phyloP scores from a whole-genome alignment of 1,139 yeast species.

The Meyerozyma elateridarum region DNA sequence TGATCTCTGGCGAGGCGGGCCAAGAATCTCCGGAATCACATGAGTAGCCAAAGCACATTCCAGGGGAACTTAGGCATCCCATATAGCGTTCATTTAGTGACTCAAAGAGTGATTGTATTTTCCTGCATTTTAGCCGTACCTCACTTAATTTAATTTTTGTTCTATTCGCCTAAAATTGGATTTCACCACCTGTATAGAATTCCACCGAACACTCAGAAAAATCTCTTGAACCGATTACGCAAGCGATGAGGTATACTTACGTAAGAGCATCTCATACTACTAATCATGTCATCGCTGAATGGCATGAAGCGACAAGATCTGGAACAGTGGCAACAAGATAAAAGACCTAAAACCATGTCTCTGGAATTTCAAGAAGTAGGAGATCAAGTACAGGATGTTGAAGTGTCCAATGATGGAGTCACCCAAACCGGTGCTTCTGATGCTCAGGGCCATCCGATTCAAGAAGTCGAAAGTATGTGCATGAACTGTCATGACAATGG shows the following conservation, averaged over 20 bases:
- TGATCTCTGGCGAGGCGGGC: too few species aligned
- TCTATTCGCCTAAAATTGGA: too few species aligned
- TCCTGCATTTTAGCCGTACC: too few species aligned
- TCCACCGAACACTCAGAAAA: too few species aligned
- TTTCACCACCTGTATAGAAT: too few species aligned
- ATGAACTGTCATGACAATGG: conserved; percentile 94
- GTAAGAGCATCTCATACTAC: not conserved
- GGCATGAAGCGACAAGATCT: conserved; percentile 1
- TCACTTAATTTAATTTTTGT: too few species aligned
- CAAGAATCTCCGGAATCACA: too few species aligned
- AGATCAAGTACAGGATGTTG: conserved; percentile 12
- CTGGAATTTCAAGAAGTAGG: conserved; percentile 12
- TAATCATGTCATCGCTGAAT: conserved; percentile 2
- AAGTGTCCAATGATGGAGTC: conserved; percentile 11
- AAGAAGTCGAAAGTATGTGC: conserved; percentile 90
- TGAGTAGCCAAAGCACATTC: too few species aligned
- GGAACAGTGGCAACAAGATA: conserved; percentile 1
- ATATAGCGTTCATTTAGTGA: too few species aligned
- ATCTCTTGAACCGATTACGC: conserved; percentile 3
- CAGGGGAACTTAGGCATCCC: too few species aligned
- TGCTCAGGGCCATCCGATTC: conserved; percentile 94
- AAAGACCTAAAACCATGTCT: conserved; percentile 5
- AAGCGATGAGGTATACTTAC: not conserved
- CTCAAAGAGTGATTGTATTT: too few species aligned
- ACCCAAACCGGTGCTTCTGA: conserved; percentile 60